phyloP scores from a whole-genome alignment of 2,329 filamentous ascomycete genomes.

The Emmonsiellopsis sp. region DNA sequence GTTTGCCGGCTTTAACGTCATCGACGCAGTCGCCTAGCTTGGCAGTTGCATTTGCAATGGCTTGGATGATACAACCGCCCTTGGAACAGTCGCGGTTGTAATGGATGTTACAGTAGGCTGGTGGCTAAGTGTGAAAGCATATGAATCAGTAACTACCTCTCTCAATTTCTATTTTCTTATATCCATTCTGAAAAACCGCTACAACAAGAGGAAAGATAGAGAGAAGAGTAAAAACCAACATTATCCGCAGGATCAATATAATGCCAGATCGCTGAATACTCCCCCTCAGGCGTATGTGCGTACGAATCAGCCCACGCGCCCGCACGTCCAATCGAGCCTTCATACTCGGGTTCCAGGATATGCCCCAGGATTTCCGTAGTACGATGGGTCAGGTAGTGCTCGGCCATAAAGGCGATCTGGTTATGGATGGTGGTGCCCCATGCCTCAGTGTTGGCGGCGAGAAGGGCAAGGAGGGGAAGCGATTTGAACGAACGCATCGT shows the following conservation, averaged over 20 bases:
- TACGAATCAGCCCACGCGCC: slow-evolving; percentile 3
- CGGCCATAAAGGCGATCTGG: slow-evolving; percentile 5
- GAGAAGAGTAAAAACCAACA: not conserved
- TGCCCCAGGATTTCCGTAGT: slow-evolving; percentile 1
- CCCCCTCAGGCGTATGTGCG: slow-evolving; percentile 3
- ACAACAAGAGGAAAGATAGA: not conserved
- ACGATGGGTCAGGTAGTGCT: slow-evolving; percentile 1
- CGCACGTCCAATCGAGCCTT: slow-evolving; percentile 5
- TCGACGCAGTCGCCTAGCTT: slow-evolving; percentile 26
- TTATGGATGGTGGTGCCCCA: slow-evolving; percentile 4
- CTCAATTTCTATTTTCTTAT: not conserved
- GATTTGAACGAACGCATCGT: not conserved
- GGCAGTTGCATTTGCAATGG: slow-evolving; percentile 33
- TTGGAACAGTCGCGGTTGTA: slow-evolving; percentile 29
- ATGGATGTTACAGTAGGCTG: slow-evolving; percentile 22
- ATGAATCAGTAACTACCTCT: too few relatives aligned
- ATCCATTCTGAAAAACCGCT: not conserved
- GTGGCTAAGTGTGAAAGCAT: not conserved
- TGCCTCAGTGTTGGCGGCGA: not conserved
- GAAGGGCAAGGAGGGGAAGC: not conserved
- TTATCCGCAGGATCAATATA: slow-evolving; percentile 4
- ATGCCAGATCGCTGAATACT: slow-evolving; percentile 3
- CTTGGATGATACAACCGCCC: slow-evolving; percentile 33
- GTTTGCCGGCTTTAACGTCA: not conserved
- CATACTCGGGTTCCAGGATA: slow-evolving; percentile 3